Evolutionary conservation across 176 grass and related monocot species (phyloP), one percentile per base, ranked within the genome.

Genomic region (Musa schizocarpa): DNA sequence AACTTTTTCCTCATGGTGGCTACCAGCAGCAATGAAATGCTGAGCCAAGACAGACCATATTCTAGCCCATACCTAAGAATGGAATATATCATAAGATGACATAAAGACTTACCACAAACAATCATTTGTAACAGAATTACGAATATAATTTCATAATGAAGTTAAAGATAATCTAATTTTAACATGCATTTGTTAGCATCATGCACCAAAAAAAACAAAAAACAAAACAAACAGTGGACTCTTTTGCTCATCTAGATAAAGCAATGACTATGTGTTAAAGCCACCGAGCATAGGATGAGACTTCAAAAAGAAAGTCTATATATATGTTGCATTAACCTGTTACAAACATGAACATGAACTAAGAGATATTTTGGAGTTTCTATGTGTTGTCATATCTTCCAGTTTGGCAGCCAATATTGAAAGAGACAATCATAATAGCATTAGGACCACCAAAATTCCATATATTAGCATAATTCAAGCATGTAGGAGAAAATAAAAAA

Each of bases 21-120:
- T 97, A n/a, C 90, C 90, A 76, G 93, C 90, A 65, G 90, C 68
- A 79, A 97, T 99, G 78, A 97, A 97, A 88, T 93, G 88, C 23
- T 88, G 82, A 43, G 88, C 80, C 71, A 91, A 79, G 43, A 97
- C 88, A 67, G 90, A 92, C 90, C 88, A 90, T 81, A 97, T 93
- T 82, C 90, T 89, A 69, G 90, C 90, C 90, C 90, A 97, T 49
- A 99, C 96, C 96, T 99, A 53, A 80, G 63, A 29, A 43, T 43
- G 34, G 34, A 43, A 43, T 43, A 14, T 8, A 76, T 13, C 43
- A 51, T 4, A 74, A 54, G 6, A 29, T 54, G 7, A 17, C 26
- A 56, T 56, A n/a, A 74, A 26, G 21, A 68, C 11, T 22, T 29
- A 56, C 16, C 12, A 56, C 9, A 55, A 54, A 11, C 12, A 55